These are phyloP conservation scores for Papiliotrema fonsecae DNA, from an alignment of 1,284 basidiomycete species.

Conservation along the genomic window DNA sequence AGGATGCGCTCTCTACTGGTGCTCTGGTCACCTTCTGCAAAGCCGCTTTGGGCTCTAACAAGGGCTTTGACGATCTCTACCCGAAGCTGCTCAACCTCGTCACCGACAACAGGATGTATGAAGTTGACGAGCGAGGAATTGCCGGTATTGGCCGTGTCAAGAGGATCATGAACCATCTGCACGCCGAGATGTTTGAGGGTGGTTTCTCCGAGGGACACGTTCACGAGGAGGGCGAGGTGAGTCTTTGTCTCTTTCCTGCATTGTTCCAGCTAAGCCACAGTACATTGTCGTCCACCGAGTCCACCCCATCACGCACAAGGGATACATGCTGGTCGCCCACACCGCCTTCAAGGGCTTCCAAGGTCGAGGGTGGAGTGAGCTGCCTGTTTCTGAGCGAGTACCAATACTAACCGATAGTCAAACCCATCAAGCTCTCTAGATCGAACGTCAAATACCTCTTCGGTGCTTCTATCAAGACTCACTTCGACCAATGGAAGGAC, in stretches of 20 bases:
- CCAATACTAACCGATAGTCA: no score
- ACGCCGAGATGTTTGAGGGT: constrained; percentile 78
- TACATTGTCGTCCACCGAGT: constrained; percentile 89
- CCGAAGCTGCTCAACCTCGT: constrained; percentile 85
- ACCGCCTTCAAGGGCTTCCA: constrained; percentile 81
- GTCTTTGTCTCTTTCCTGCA: constrained; percentile 47
- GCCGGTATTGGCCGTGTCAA: constrained; percentile 69
- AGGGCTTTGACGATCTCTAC: constrained; percentile 95
- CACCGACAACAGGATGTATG: constrained; percentile 71
- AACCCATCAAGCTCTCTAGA: constrained; percentile 73
- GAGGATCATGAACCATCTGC: constrained; percentile 75
- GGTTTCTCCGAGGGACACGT: constrained; percentile 87
- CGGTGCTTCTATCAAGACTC: constrained; percentile 68
- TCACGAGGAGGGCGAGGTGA: constrained; percentile 86
- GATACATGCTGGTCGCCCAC: constrained; percentile 83
- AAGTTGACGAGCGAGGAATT: constrained; percentile 53
- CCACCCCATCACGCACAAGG: constrained; percentile 82
- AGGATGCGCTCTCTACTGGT: constrained; percentile 87
- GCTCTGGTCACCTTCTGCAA: constrained; percentile 80
- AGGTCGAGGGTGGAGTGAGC: constrained; percentile 69
- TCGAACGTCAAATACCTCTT: constrained; percentile 73
- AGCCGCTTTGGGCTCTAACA: constrained; percentile 82
- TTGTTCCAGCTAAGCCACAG: constrained; percentile 47
- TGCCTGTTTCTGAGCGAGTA: no score
- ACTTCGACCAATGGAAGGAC: constrained; percentile 58